Base-by-base conservation (phyloP, 1,284 basidiomycete species). In the Moniliella sp. region DNA sequence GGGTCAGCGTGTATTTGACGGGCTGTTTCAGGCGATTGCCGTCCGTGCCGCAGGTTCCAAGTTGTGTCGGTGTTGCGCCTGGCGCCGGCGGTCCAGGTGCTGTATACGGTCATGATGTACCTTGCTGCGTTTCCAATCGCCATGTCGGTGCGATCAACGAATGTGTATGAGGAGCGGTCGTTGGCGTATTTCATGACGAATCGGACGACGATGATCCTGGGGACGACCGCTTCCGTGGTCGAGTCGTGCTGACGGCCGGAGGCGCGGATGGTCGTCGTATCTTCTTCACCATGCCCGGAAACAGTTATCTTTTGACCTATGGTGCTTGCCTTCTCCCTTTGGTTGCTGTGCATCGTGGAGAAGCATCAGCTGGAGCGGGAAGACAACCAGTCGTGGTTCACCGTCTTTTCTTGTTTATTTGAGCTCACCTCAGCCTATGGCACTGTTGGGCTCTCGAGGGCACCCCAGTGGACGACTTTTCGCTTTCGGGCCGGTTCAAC, bases 41-140 rank as follows among this genome's bases (percentile, higher is more conserved):
- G 81, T 88, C 5, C 72, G 88, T 30, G 77, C 82, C 4, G 77
- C 83, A 0, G 88, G 88, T 93, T 91, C 52, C 68, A 67, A 4
- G 74, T 78, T 12, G 72, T 93, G 1, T 63, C 71, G 2, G 48
- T 88, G 19, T 66, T 74, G n/a, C 57, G 66, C 7, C 60, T 86
- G 5, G 76, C 80, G 2, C 83, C 82, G 1, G 77, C 77, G 8
- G 73, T 86, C 43, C 77, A 88, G n/a, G 26, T 61, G 37, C 73
- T 91, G 23, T 88, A 78, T 57, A 72, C 56, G 28, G 19, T 56
- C 28, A 57, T 59, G 54, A 88, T 88, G 80, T 61, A 61, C 18
- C 40, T 61, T 36, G 41, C 48, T 25, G 53, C 57, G 15, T 32
- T 69, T 67, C 42, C 68, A 68, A n/a, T n/a, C 26, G 69, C 69